Conservation (phyloP, 306 rosid species). For the Mucuna pruriens region DNA sequence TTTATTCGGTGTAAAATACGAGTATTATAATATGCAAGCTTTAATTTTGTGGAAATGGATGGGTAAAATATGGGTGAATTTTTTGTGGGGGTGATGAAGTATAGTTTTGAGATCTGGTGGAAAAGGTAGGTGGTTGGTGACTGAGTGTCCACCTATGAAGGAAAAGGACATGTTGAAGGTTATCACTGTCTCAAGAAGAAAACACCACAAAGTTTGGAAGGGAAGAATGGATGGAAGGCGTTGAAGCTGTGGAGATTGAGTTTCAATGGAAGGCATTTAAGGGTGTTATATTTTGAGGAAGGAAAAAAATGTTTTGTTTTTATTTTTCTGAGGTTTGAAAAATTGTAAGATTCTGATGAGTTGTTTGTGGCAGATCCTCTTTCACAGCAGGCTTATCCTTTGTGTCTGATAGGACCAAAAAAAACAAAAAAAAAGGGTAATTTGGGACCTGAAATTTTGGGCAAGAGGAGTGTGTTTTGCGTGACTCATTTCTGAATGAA, state of each 20-base stretch:
- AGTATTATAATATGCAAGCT: background rate
- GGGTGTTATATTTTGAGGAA: background rate
- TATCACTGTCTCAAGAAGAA: conserved; percentile 33
- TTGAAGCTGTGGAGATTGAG: conserved; percentile 62
- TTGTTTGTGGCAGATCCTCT: conserved; percentile 49
- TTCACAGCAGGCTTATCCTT: conserved; percentile 53
- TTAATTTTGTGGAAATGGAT: background rate
- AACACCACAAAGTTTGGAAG: conserved; percentile 33
- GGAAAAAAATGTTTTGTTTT: background rate
- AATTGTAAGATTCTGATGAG: conserved; percentile 22
- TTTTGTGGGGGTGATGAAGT: conserved; percentile 29
- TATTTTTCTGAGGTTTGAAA: conserved; percentile 11
- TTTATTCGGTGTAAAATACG: too few relatives aligned
- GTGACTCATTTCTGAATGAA: too few relatives aligned
- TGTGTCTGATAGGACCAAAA: background rate
- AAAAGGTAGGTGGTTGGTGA: conserved; percentile 67
- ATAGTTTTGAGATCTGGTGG: conserved; percentile 51
- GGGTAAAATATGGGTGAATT: conserved; percentile 11
- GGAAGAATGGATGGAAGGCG: conserved; percentile 66
- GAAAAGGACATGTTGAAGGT: conserved; percentile 60
- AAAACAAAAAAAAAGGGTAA: conserved; percentile 15
- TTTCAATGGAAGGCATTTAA: conserved; percentile 56
- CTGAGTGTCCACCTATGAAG: conserved; percentile 47
- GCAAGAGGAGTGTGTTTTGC: background rate
- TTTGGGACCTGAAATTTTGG: conserved; percentile 1